These are phyloP conservation scores for Picea abies DNA, from an alignment of 83 land plant genomes.

Conservation along the genomic window DNA sequence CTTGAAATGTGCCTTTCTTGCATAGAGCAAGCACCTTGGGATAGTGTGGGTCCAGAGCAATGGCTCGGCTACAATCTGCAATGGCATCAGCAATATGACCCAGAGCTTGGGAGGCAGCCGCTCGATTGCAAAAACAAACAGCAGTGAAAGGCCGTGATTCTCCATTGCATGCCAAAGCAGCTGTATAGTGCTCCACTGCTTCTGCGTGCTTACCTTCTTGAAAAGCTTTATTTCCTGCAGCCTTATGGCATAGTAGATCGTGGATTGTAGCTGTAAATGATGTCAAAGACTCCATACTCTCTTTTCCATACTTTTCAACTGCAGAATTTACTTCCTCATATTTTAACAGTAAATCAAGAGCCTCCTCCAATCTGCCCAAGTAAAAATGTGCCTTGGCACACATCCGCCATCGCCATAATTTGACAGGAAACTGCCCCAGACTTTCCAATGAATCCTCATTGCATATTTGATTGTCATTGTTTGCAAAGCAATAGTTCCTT, in stretches of 20 bases:
- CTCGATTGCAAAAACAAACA: slow-evolving; percentile 93
- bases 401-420: slow-evolving; percentile 62
- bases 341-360: slow-evolving; percentile 59
- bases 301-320: slow-evolving; percentile 27
- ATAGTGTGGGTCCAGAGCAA: slow-evolving; percentile 89
- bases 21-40: no score
- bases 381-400: slow-evolving; percentile 71
- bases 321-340: slow-evolving; percentile 41
- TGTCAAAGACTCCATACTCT: slow-evolving; percentile 37
- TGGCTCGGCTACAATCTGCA: slow-evolving; percentile 96
- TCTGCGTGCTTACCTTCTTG: slow-evolving; percentile 82
- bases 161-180: slow-evolving; percentile 81
- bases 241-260: slow-evolving; percentile 80
- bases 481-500: slow-evolving; percentile 30
- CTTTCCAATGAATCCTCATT: slow-evolving; percentile 22
- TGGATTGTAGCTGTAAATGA: slow-evolving; percentile 54
- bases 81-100: slow-evolving; percentile 93
- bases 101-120: slow-evolving; percentile 95
- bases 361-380: slow-evolving; percentile 83
- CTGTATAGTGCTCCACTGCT: slow-evolving; percentile 94
- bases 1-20: no score
- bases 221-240: slow-evolving; percentile 95
- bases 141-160: slow-evolving; percentile 96
- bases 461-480: slow-evolving; percentile 15
- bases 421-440: slow-evolving; percentile 21